Conservation (phyloP, 129 eudicot genomes). For the Artemisia annua region DNA sequence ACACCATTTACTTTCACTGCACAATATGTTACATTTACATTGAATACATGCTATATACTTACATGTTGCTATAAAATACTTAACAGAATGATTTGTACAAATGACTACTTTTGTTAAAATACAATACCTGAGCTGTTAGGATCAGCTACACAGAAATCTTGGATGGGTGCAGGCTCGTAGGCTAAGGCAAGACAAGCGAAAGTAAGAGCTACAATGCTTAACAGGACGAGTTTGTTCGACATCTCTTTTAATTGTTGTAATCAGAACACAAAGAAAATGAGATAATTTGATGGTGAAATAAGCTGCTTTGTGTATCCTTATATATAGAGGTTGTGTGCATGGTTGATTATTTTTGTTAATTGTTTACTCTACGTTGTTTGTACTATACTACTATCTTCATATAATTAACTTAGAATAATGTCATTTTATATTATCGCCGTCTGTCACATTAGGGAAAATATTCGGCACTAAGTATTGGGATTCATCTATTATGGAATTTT, state of each 20-base stretch:
- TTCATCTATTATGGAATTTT: neutral
- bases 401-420: neutral
- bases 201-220: slow-evolving; percentile 24
- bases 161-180: slow-evolving; percentile 38
- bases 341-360: slow-evolving; percentile 18
- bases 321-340: slow-evolving; percentile 13
- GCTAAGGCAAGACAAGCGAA: slow-evolving; percentile 25
- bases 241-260: neutral
- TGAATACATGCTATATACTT: too few relatives aligned
- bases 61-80: too few relatives aligned
- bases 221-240: slow-evolving; percentile 22
- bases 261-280: neutral
- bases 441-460: neutral
- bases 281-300: slow-evolving; percentile 21
- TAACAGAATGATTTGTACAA: too few relatives aligned
- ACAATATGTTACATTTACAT: neutral
- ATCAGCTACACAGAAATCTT: slow-evolving; percentile 52
- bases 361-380: neutral
- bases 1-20: slow-evolving; percentile 45
- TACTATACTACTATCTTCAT: neutral
- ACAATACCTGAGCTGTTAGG: slow-evolving; percentile 32
- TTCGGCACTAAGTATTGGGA: neutral
- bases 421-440: neutral
- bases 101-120: neutral
- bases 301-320: slow-evolving; percentile 13